Conservation (phyloP, 257 asterid genomes). For the Gynochthodes officinalis region DNA sequence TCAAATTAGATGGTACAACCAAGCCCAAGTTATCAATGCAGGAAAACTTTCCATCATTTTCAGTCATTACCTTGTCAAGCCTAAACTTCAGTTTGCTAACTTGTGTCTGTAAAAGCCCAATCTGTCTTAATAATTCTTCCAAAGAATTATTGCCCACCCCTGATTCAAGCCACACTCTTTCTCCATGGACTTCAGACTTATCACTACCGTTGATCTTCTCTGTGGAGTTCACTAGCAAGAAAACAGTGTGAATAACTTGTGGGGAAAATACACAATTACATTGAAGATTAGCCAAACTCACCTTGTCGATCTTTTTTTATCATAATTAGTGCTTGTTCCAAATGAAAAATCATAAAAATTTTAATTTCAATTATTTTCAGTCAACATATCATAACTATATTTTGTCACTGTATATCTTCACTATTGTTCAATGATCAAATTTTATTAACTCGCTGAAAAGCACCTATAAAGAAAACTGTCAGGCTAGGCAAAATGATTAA, state of each 20-base stretch:
- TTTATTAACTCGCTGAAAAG: neutral
- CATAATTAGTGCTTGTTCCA: neutral
- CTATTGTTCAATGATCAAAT: neutral
- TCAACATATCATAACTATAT: neutral
- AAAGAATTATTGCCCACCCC: slow-evolving; percentile 36
- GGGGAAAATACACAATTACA: neutral
- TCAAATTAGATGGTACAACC: slow-evolving; percentile 26
- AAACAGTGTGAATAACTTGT: neutral
- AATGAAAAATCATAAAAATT: neutral
- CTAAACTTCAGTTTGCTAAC: slow-evolving; percentile 45
- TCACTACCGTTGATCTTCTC: slow-evolving; percentile 31
- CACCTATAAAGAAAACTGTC: neutral
- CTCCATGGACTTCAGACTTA: slow-evolving; percentile 42
- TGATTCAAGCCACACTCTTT: slow-evolving; percentile 27
- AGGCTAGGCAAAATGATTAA: neutral
- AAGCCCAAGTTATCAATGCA: slow-evolving; percentile 23
- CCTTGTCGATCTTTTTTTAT: neutral
- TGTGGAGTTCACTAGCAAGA: slow-evolving; percentile 13
- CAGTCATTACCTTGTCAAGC: slow-evolving; percentile 36
- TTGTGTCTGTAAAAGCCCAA: slow-evolving; percentile 43
- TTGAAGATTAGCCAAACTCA: neutral
- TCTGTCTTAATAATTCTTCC: slow-evolving; percentile 44
- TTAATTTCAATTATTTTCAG: neutral
- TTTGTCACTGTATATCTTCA: neutral
- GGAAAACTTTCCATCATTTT: slow-evolving; percentile 42